Percentiles rank a stretch among this genome's conserved stretches.
Evolutionary conservation across 805 yeast genomes (phyloP).

Genomic region (Tanozyma kutaoensis): DNA sequence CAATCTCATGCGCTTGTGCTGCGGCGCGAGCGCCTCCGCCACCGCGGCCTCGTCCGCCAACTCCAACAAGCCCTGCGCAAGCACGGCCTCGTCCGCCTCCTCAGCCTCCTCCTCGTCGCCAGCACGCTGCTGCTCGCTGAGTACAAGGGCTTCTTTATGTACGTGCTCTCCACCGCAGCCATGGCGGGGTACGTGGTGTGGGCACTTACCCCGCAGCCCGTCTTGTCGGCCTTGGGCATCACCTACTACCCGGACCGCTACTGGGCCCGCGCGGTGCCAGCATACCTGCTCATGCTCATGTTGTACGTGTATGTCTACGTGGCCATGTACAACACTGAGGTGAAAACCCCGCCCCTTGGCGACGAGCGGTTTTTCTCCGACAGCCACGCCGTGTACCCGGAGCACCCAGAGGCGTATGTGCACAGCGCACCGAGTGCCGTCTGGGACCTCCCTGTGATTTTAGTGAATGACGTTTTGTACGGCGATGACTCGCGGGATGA

Average conservation of each 20-base stretch:
- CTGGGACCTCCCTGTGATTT: slow-evolving; percentile 67
- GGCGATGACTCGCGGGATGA: too few species aligned
- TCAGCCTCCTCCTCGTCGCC: slow-evolving; percentile 13
- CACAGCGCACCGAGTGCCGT: slow-evolving; percentile 68
- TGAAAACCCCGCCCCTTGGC: slow-evolving; percentile 44
- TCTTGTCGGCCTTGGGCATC: slow-evolving; percentile 35
- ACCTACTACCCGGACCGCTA: slow-evolving; percentile 77
- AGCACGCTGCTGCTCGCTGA: slow-evolving; percentile 56
- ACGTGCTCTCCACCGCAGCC: slow-evolving; percentile 48
- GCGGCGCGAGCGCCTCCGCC: slow-evolving; percentile 34
- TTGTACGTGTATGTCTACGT: slow-evolving; percentile 59
- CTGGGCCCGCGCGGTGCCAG: slow-evolving; percentile 81
- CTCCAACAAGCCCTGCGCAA: slow-evolving; percentile 58
- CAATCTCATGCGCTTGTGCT: too few species aligned
- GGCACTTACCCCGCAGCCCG: slow-evolving; percentile 58
- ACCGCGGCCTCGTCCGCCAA: slow-evolving; percentile 67
- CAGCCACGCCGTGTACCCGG: slow-evolving; percentile 31
- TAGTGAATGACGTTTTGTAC: slow-evolving; percentile 56
- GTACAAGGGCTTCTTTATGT: slow-evolving; percentile 79
- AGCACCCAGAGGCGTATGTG: slow-evolving; percentile 22
- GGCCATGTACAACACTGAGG: slow-evolving; percentile 65
- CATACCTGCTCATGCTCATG: slow-evolving; percentile 58
- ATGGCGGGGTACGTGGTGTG: slow-evolving; percentile 48
- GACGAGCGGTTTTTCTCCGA: slow-evolving; percentile 60
- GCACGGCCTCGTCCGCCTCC: slow-evolving; percentile 9